These are phyloP conservation scores for Tuber magnatum DNA, from an alignment of 495 filamentous ascomycete species.

Conservation along the genomic window DNA sequence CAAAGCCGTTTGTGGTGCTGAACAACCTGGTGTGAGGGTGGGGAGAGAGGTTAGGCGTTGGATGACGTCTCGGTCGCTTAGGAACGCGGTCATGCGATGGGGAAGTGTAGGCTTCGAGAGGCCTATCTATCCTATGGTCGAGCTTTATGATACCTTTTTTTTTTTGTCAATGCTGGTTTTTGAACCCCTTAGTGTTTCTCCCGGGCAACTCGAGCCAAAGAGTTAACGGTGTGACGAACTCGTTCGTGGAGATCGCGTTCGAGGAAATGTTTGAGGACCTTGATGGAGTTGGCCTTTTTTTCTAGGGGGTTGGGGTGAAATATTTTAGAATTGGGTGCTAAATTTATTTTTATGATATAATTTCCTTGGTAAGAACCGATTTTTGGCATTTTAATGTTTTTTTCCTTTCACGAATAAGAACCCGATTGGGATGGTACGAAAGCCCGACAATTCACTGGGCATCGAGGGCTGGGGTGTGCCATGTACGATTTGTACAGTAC, in stretches of 20 bases:
- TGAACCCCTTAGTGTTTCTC: neutral
- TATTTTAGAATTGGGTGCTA: neutral
- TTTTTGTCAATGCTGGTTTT: neutral
- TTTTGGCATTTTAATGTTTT: neutral
- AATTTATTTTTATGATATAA: neutral
- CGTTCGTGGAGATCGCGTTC: neutral
- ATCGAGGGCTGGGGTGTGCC: neutral
- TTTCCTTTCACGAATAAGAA: neutral
- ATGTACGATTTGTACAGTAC: neutral
- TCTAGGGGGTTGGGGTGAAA: neutral
- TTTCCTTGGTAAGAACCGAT: neutral
- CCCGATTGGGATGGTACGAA: neutral
- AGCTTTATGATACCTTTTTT: neutral
- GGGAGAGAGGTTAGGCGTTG: neutral
- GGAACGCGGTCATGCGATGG: neutral
- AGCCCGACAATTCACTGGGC: neutral
- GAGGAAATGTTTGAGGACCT: neutral
- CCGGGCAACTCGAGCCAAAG: neutral
- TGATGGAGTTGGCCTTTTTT: neutral
- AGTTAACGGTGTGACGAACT: neutral
- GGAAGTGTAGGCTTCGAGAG: neutral
- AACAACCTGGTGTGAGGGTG: neutral
- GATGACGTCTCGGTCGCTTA: constrained; percentile 3
- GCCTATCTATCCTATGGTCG: neutral
- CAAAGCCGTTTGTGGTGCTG: neutral